phyloP scores from a whole-genome alignment of 2,329 filamentous ascomycete genomes.

The Hymenotorrendiella dingleyae region DNA sequence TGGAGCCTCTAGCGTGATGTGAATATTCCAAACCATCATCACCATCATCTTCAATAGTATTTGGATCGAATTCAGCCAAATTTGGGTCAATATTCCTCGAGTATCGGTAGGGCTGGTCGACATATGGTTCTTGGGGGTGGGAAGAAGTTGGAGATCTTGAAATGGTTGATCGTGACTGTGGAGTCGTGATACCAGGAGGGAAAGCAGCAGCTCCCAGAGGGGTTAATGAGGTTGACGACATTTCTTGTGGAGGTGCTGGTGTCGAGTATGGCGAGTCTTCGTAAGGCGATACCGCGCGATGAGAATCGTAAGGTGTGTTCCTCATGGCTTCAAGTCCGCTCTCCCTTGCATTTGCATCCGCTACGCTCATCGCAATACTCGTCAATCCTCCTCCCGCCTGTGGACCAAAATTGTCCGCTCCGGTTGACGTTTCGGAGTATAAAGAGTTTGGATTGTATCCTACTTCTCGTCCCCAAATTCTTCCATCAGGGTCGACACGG shows the following conservation, averaged over 20 bases:
- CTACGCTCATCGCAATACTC: constrained; percentile 60
- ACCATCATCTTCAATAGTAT: constrained; percentile 78
- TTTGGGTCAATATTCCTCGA: constrained; percentile 27
- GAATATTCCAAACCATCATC: constrained; percentile 70
- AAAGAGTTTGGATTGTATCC: constrained; percentile 19
- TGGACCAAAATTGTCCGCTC: constrained; percentile 61
- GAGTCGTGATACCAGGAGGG: constrained; percentile 24
- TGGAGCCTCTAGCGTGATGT: constrained; percentile 46
- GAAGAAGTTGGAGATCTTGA: constrained; percentile 22
- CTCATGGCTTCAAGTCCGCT: constrained; percentile 59
- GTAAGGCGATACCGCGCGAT: constrained; percentile 10
- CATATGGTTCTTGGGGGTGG: constrained; percentile 24
- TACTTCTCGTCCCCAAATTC: constrained; percentile 21
- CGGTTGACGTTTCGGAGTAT: constrained; percentile 46
- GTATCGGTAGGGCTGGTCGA: constrained; percentile 25
- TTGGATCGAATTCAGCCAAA: constrained; percentile 48
- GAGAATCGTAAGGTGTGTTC: constrained; percentile 28
- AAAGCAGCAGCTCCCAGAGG: constrained; percentile 29
- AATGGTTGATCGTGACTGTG: constrained; percentile 22
- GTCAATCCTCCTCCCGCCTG: constrained; percentile 59
- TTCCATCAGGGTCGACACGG: constrained; percentile 23
- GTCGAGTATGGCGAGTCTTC: constrained; percentile 14
- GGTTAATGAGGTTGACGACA: constrained; percentile 23
- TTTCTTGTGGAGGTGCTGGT: constrained; percentile 12
- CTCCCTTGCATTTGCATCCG: constrained; percentile 57